Evolutionary conservation across 352 stramenopile species (phyloP), one percentile per base, ranked within the genome.

Genomic region (Pythium sp.): DNA sequence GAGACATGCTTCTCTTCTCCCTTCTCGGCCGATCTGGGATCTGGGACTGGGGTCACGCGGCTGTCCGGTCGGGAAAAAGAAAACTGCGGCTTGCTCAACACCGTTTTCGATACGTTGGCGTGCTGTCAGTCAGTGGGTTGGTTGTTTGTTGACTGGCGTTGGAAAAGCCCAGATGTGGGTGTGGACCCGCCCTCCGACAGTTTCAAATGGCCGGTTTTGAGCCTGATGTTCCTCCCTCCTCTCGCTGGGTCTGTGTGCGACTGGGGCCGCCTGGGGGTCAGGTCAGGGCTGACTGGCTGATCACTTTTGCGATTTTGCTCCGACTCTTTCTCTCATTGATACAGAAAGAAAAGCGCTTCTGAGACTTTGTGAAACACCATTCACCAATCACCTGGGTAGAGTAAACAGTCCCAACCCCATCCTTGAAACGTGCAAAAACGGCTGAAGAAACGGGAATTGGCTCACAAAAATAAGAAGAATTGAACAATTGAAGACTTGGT

Each of bases 1-100:
- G 75, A 20, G 70, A 67, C 74, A 80, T 84, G 47, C n/a, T 60
- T 22, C 15, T 46, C 38, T 20, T 20, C 43, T 51, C 43, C 18
- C 30, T 20, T 32, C 20, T 38, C 41, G 59, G 30, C n/a, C 3
- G 22, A 24, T 58, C 51, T 58, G 36, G 30, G 30, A 32, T 46
- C 38, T 46, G 38, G 38, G 36, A 18, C 3, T 46, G 38, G 38
- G 12, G 38, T 20, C 38, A 20, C 41, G 15, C 41, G 8, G 41
- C 41, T 51, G 43, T 51, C 18, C 6, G 43, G 43, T 51, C 6
- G 43, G 5, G 43, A 51, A 51, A 49, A 51, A 51, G 43, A 24
- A 51, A 51, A 51, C 43, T 51, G 43, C 43, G 15, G 43, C 18
- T 22, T 24, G 43, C 43, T 51, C 43, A 51, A 20, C 41, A 51